A percentile compares a stretch with the other conserved stretches of the same genome.
phyloP scores from a whole-genome alignment of 2,329 filamentous ascomycete genomes.

The Epicoccum nigrum region DNA sequence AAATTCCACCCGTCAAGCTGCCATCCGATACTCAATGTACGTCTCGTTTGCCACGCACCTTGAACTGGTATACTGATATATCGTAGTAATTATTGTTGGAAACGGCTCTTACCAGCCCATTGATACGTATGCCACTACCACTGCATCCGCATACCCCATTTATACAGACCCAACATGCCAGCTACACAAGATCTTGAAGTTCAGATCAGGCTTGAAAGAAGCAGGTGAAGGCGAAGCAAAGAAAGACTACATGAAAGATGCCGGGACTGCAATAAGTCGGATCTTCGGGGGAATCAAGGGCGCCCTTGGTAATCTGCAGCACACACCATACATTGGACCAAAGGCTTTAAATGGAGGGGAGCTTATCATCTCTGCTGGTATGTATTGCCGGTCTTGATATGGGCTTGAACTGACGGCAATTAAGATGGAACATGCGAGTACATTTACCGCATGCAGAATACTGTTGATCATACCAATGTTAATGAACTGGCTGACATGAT shows the following conservation, averaged over 20 bases:
- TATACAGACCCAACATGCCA: slow-evolving; percentile 31
- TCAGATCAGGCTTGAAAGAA: slow-evolving; percentile 27
- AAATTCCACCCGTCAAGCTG: slow-evolving; percentile 26
- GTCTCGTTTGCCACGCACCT: neutral
- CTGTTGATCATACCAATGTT: slow-evolving; percentile 31
- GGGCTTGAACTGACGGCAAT: neutral
- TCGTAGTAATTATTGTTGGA: slow-evolving; percentile 27
- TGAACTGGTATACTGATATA: too few species aligned
- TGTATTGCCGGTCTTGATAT: neutral
- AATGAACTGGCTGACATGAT: slow-evolving; percentile 17
- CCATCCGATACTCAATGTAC: slow-evolving; percentile 29
- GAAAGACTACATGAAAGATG: slow-evolving; percentile 32
- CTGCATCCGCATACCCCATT: slow-evolving; percentile 29
- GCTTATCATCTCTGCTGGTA: slow-evolving; percentile 26
- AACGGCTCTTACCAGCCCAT: slow-evolving; percentile 36
- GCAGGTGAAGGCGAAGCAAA: slow-evolving; percentile 18
- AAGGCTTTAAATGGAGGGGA: slow-evolving; percentile 35
- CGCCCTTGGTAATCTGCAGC: slow-evolving; percentile 23
- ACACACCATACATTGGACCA: slow-evolving; percentile 28
- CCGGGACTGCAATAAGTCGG: slow-evolving; percentile 19
- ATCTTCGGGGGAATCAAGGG: slow-evolving; percentile 28
- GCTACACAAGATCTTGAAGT: slow-evolving; percentile 29
- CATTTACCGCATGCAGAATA: slow-evolving; percentile 37
- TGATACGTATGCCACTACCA: slow-evolving; percentile 21
- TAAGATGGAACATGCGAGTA: slow-evolving; percentile 31